Evolutionary conservation across 2,329 filamentous ascomycete genomes (phyloP), one percentile per base, ranked within the genome.

Genomic region (Didymella pinodella): DNA sequence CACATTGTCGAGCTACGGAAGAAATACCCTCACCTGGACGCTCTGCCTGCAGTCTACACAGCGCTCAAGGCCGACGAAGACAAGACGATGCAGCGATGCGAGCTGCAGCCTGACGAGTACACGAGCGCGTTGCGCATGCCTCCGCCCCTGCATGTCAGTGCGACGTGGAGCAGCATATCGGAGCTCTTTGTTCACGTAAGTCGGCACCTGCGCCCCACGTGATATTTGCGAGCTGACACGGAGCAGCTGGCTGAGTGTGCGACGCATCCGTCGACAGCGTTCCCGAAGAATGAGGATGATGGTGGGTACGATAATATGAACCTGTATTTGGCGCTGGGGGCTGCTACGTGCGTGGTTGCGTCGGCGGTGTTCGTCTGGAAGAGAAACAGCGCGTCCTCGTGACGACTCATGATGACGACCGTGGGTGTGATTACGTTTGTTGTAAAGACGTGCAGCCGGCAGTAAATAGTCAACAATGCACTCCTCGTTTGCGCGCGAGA

Each of bases 1-100:
- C 93, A 98, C 72, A 92, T 99, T 52, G 90, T 94, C 36, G 86
- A 90, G 18, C 82, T 97, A 48, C 88, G 93, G 43, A 85, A 86
- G 54, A 90, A 89, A 69, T 90, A 94, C 66, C 88, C 92, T 0
- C 90, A 95, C 54, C 85, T 99, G 2, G 91, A 96, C 74, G 88
- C 92, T n/a, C 81, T 99, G 28, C 95, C 95, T 0, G 90, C 92
- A 8, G 89, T 99, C 7, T 99, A 96, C 75, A 92, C 92, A 1
- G 95, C 94, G 0, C 83, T 98, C 59, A 99, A 99, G 78, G 95
- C 95, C 2, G 95, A 99, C 77, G 88, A 90, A 66, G 95, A 99
- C 77, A 96, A 97, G 77, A 96, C 94, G 3, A 97, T 93, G n/a
- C 95, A 99, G 79, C 86, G 95, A 59, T 90, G 91, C 60, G 92